A percentile compares a stretch with the other conserved stretches of the same genome.
These are phyloP conservation scores for Gnomoniopsis sp. DNA, from an alignment of 2,329 filamentous ascomycete species.

Conservation along the genomic window DNA sequence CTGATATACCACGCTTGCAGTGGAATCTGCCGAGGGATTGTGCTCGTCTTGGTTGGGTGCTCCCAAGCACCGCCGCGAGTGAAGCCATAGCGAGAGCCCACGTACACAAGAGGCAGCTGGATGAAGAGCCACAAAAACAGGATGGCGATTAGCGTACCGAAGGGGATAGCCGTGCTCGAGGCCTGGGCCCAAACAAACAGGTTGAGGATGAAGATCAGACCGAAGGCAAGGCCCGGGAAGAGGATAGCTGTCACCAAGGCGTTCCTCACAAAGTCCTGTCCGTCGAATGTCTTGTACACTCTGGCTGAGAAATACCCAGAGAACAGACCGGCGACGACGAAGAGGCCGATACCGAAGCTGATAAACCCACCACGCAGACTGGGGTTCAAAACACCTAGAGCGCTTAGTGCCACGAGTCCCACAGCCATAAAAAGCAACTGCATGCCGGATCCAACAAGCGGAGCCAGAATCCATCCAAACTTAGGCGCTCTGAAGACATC, in stretches of 20 bases:
- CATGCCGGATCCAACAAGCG: constrained; percentile 79
- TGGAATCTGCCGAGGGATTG: constrained; percentile 71
- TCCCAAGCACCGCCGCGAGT: constrained; percentile 66
- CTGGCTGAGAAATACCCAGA: constrained; percentile 85
- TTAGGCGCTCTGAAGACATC: constrained; percentile 78
- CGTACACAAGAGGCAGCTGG: constrained; percentile 79
- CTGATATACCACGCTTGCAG: constrained; percentile 72
- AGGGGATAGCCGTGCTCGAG: constrained; percentile 82
- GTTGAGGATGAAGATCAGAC: constrained; percentile 74
- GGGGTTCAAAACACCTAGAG: constrained; percentile 75
- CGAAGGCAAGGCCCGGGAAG: constrained; percentile 76
- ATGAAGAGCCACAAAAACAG: constrained; percentile 79
- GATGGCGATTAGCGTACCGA: constrained; percentile 71
- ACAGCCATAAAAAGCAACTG: constrained; percentile 80
- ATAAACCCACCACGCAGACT: constrained; percentile 88
- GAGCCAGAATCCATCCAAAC: constrained; percentile 70
- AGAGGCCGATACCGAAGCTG: constrained; percentile 78
- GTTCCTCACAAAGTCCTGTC: constrained; percentile 71
- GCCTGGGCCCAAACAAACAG: constrained; percentile 89
- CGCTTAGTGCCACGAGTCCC: constrained; percentile 69
- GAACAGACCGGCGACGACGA: constrained; percentile 78
- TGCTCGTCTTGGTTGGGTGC: constrained; percentile 75
- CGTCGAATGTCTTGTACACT: constrained; percentile 80
- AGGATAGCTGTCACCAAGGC: constrained; percentile 72
- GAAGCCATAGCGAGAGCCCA: constrained; percentile 76